A percentile compares a stretch with the other conserved stretches of the same genome.
These are phyloP conservation scores for Ormosia emarginata DNA, from an alignment of 306 rosid genomes.

Conservation along the genomic window DNA sequence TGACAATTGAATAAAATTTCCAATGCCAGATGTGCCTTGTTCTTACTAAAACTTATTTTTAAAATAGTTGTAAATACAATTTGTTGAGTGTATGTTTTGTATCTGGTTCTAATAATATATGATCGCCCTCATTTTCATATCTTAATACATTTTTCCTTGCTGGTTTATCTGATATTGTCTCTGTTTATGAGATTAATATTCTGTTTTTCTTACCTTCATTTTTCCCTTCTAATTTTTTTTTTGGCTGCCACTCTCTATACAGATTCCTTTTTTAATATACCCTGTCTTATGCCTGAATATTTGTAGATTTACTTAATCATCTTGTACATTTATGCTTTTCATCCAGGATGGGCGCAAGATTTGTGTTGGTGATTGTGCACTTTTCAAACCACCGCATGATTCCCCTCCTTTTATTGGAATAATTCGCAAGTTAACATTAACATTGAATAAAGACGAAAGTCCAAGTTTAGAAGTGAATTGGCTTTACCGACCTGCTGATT, in stretches of 20 bases:
- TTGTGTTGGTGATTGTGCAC: conserved; percentile 89
- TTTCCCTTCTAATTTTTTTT: too few species aligned
- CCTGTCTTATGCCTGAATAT: not conserved
- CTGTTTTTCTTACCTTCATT: not conserved
- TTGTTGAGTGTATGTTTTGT: not conserved
- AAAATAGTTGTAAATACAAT: not conserved
- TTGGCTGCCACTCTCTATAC: not conserved
- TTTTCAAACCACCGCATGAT: conserved; percentile 86
- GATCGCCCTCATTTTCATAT: not conserved
- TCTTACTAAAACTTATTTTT: not conserved
- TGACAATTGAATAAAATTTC: not conserved
- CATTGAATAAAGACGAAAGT: conserved; percentile 42
- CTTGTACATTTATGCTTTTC: not conserved
- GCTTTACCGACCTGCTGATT: conserved; percentile 88
- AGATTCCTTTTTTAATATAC: not conserved
- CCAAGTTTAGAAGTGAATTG: conserved; percentile 73
- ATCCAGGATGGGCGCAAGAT: conserved; percentile 90
- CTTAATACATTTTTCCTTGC: not conserved
- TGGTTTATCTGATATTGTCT: not conserved
- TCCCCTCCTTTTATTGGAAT: conserved; percentile 94
- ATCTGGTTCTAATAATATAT: not conserved
- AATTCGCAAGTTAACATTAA: conserved; percentile 54
- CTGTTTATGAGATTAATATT: not conserved
- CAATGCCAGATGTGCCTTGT: not conserved
- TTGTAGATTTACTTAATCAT: not conserved